Evolutionary conservation across 2,329 filamentous ascomycete genomes (phyloP).

Genomic region (Fonsecaea monophora): DNA sequence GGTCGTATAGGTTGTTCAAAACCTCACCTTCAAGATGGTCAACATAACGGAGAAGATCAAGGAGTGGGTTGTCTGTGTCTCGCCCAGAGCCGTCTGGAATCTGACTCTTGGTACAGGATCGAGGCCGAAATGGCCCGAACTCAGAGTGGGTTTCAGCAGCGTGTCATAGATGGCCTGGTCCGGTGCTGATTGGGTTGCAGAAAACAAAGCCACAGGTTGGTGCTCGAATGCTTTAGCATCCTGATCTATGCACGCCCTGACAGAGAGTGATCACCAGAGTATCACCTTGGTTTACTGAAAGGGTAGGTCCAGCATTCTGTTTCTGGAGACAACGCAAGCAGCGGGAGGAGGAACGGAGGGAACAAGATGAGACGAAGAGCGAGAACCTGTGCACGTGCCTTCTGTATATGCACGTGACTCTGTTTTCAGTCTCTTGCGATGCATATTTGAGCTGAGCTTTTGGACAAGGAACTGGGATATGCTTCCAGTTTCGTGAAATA

Average conservation of each 20-base stretch:
- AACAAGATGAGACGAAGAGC: not conserved
- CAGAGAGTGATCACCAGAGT: conserved; percentile 69
- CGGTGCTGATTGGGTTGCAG: conserved; percentile 55
- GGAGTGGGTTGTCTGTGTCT: conserved; percentile 69
- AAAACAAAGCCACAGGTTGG: conserved; percentile 98
- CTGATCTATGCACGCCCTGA: conserved; percentile 38
- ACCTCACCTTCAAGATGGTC: conserved; percentile 71
- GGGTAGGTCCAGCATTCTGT: conserved; percentile 65
- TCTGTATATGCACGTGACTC: not conserved
- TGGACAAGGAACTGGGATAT: not conserved
- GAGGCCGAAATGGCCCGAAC: conserved; percentile 99
- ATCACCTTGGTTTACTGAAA: conserved; percentile 96
- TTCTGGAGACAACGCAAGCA: not conserved
- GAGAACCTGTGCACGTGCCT: not conserved
- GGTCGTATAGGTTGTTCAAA: not conserved
- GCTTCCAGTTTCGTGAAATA: not conserved
- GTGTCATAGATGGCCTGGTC: conserved; percentile 23
- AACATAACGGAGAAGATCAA: conserved; percentile 99
- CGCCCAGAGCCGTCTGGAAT: not conserved
- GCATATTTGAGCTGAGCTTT: not conserved
- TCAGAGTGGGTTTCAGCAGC: conserved; percentile 73
- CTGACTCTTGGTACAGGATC: conserved; percentile 68
- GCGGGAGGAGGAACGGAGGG: not conserved
- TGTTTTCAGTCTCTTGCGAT: not conserved
- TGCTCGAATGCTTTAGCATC: conserved; percentile 29